phyloP scores from a whole-genome alignment of 345 rosid species.

The Pistacia atlantica region DNA sequence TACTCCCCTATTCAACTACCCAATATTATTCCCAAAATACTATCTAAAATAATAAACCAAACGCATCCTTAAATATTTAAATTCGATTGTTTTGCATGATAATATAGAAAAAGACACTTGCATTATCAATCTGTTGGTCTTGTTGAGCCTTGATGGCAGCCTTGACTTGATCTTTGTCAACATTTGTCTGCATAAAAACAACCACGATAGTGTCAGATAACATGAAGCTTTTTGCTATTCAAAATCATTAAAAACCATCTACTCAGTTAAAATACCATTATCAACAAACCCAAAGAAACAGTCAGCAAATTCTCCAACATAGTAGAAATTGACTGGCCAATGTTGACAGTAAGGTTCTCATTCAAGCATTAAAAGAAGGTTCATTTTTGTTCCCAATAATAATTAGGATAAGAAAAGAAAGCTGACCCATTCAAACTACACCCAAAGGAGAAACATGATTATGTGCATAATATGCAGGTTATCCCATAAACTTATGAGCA shows the following conservation, averaged over 20 bases:
- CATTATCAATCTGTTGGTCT: slow-evolving; percentile 95
- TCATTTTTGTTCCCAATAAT: background rate
- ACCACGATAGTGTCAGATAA: slow-evolving; percentile 8
- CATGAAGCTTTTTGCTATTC: background rate
- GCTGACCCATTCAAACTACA: background rate
- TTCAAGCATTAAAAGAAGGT: background rate
- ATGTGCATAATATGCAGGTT: background rate
- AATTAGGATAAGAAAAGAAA: background rate
- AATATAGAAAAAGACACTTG: slow-evolving; percentile 26
- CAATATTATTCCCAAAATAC: no score
- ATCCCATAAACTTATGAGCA: background rate
- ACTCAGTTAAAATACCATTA: background rate
- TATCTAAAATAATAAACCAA: no score
- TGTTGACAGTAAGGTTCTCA: background rate
- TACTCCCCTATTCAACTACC: no score
- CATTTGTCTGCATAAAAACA: slow-evolving; percentile 64
- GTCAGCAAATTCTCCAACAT: background rate
- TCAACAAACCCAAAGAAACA: background rate
- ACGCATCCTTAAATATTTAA: background rate
- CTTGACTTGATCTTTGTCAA: slow-evolving; percentile 91
- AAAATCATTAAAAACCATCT: background rate
- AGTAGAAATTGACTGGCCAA: background rate
- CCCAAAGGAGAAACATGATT: background rate
- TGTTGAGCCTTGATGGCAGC: slow-evolving; percentile 99
- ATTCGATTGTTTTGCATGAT: background rate